Evolutionary conservation across 177 flowering plant genomes (phyloP).

Genomic region (Vitis hybrid): DNA sequence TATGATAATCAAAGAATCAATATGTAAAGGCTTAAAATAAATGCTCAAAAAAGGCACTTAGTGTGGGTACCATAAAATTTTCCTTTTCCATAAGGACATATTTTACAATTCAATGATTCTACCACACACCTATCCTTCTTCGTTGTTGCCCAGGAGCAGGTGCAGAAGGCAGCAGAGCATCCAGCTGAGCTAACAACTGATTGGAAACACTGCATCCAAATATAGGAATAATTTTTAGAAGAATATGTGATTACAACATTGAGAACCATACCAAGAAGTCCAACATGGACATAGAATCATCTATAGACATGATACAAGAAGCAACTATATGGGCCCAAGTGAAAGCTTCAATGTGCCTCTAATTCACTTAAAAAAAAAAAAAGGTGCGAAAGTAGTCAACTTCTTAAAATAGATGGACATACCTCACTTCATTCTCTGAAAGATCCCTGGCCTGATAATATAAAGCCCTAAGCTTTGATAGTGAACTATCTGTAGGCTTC

Average conservation of each 20-base stretch:
- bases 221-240: constrained; percentile 7
- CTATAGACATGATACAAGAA: not conserved
- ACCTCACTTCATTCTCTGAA: constrained; percentile 78
- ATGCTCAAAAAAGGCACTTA: no score
- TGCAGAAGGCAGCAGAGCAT: constrained; percentile 67
- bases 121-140: constrained; percentile 68
- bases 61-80: no score
- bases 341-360: not conserved
- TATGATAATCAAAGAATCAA: no score
- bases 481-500: constrained; percentile 76
- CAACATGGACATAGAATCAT: not conserved
- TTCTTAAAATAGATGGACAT: constrained; percentile 16
- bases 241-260: not conserved
- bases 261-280: not conserved
- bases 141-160: constrained; percentile 60
- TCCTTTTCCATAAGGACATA: no score
- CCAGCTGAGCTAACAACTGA: constrained; percentile 59
- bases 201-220: constrained; percentile 59
- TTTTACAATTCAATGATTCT: not conserved
- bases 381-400: constrained; percentile 5
- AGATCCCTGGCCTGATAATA: constrained; percentile 81
- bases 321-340: not conserved
- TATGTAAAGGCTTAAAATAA: no score
- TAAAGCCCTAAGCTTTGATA: constrained; percentile 52
- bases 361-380: not conserved